These are phyloP conservation scores for Trichocladium antarcticum DNA, from an alignment of 495 filamentous ascomycete genomes.

Conservation along the genomic window DNA sequence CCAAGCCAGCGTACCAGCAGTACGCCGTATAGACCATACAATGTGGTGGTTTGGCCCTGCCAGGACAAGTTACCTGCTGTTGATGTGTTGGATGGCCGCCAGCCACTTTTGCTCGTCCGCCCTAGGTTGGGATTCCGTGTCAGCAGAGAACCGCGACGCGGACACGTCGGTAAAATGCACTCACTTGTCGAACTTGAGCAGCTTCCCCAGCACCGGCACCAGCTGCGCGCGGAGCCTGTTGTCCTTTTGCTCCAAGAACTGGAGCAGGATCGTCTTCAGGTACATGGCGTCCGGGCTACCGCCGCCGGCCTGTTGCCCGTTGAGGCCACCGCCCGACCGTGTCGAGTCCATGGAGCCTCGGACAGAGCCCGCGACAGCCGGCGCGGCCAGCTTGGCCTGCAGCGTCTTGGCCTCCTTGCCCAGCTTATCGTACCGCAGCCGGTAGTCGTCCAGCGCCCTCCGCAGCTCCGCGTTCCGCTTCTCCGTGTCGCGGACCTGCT, in stretches of 20 bases:
- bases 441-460: constrained; percentile 64
- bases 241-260: constrained; percentile 91
- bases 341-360: constrained; percentile 52
- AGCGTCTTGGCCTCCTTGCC: constrained; percentile 49
- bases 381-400: constrained; percentile 27
- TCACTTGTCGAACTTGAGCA: constrained; percentile 85
- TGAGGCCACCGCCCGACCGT: constrained; percentile 36
- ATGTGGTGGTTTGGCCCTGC: neutral
- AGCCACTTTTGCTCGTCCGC: constrained; percentile 85
- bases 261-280: constrained; percentile 86
- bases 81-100: constrained; percentile 50
- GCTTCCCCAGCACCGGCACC: constrained; percentile 80
- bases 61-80: constrained; percentile 11
- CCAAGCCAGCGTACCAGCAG: neutral
- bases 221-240: constrained; percentile 83
- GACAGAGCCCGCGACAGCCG: constrained; percentile 18
- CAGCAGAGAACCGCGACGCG: constrained; percentile 2
- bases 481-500: constrained; percentile 67
- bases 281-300: constrained; percentile 66
- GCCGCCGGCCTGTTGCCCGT: constrained; percentile 7
- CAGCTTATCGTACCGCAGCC: constrained; percentile 64
- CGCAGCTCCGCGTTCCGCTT: constrained; percentile 68
- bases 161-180: constrained; percentile 19
- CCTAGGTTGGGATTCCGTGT: constrained; percentile 31
- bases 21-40: neutral